Base-by-base conservation (phyloP, 208 protist species). In the Wallacemonas sp. region DNA sequence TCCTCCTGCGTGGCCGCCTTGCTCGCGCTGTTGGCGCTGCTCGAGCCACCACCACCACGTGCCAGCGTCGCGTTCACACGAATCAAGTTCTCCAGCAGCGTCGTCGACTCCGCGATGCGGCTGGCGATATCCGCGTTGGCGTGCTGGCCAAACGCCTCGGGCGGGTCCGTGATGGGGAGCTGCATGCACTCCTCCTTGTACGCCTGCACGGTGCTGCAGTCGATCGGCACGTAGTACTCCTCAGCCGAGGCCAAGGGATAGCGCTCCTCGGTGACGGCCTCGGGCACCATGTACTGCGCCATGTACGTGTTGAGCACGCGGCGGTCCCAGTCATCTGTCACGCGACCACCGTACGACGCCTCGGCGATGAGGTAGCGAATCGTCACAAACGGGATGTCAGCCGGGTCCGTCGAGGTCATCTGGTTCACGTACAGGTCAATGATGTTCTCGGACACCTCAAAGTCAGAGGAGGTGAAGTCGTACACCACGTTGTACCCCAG, bases 401-500 rank as follows among this genome's bases (percentile, higher is more conserved):
- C 90, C 19, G 81, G 74, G 41, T 57, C 46, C 43, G 92, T 76
- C 21, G 71, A 73, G 19, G 55, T 70, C 89, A 96, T 97, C 38
- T 61, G 69, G 36, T 83, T 69, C 27, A 96, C 74, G 78, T 98
- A 98, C 6, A 97, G 64, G 27, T 88, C 66, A 9, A 98, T 81
- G 60, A 99, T 93, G 62, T 93, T 96, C 77, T 98, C 92, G 39
- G 87, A 96, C 9, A 98, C 92, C 61, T 98, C 90, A 64, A 98
- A 99, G 81, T 99, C 98, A 17, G 95, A 97, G 52, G 98, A 90
- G 74, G 98, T 99, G 83, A 99, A 99, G 74, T 99, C 97, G 82
- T 99, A 99, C 17, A 95, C 74, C 23, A 99, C 97, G 81, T 99
- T 99, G 90, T 98, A 99, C 52, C 98, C 98, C 2, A 99, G 83